These are phyloP conservation scores for Ophiostoma novo-ulmi DNA, from an alignment of 2,329 filamentous ascomycete genomes.

Conservation along the genomic window DNA sequence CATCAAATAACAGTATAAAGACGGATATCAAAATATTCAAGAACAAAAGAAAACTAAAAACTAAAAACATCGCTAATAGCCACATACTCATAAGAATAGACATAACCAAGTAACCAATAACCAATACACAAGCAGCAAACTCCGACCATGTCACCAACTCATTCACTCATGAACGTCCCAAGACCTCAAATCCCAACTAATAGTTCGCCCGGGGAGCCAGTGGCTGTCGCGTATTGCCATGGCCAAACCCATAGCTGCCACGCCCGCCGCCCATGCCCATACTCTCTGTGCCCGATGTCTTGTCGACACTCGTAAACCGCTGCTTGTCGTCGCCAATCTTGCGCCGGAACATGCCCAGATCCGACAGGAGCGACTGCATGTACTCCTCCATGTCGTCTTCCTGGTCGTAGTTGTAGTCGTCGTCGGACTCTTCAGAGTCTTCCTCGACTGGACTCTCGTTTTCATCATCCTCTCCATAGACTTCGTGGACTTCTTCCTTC, in stretches of 20 bases:
- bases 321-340: conserved; percentile 80
- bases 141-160: not conserved
- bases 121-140: not conserved
- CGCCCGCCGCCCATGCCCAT: conserved; percentile 25
- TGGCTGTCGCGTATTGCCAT: not conserved
- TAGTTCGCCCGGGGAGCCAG: conserved; percentile 1
- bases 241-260: conserved; percentile 35
- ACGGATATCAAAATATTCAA: no score
- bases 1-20: no score
- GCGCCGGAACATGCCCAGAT: conserved; percentile 72
- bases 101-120: not conserved
- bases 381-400: conserved; percentile 70
- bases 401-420: conserved; percentile 43
- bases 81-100: not conserved
- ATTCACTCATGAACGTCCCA: no score
- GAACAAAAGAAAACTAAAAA: not conserved
- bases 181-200: not conserved
- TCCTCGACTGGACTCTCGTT: conserved; percentile 26
- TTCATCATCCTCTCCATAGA: conserved; percentile 29
- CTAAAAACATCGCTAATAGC: not conserved
- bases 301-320: conserved; percentile 62
- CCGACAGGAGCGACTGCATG: conserved; percentile 76
- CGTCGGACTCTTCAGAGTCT: conserved; percentile 55
- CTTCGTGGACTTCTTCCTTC: conserved; percentile 27
- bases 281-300: not conserved